phyloP scores from a whole-genome alignment of 352 stramenopile species.

The Phytophthora pistaciae region DNA sequence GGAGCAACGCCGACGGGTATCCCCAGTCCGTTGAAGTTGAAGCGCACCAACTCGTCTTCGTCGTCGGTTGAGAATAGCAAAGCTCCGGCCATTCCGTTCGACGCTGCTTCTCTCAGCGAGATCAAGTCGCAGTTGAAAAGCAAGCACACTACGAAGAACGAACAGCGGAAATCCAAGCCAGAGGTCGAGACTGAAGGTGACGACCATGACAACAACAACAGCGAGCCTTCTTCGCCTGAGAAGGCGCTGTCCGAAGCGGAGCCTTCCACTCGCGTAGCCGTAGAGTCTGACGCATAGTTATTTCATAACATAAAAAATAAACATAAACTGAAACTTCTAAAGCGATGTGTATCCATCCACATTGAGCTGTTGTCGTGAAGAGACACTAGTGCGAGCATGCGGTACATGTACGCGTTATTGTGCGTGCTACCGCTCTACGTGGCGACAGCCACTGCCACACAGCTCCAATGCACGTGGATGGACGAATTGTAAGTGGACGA shows the following conservation, averaged over 20 bases:
- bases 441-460: neutral
- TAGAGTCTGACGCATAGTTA: slow-evolving; percentile 25
- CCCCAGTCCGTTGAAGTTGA: slow-evolving; percentile 45
- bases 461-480: slow-evolving; percentile 4
- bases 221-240: slow-evolving; percentile 43
- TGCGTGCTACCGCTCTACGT: neutral
- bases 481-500: slow-evolving; percentile 25
- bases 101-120: slow-evolving; percentile 61
- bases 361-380: slow-evolving; percentile 15
- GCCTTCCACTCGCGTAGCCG: slow-evolving; percentile 18
- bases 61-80: slow-evolving; percentile 46
- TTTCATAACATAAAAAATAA: slow-evolving; percentile 2
- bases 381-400: slow-evolving; percentile 13
- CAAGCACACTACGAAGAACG: slow-evolving; percentile 49
- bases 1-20: slow-evolving; percentile 23
- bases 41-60: slow-evolving; percentile 13
- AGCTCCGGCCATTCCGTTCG: slow-evolving; percentile 50
- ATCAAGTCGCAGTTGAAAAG: slow-evolving; percentile 64
- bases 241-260: slow-evolving; percentile 36
- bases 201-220: slow-evolving; percentile 56
- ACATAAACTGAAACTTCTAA: slow-evolving; percentile 21
- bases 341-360: neutral
- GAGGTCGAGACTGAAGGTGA: slow-evolving; percentile 34
- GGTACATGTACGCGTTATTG: neutral
- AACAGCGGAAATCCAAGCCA: slow-evolving; percentile 17